These are phyloP conservation scores for Colletotrichum lindemuthianum DNA, from an alignment of 2,329 filamentous ascomycete species.

Conservation along the genomic window DNA sequence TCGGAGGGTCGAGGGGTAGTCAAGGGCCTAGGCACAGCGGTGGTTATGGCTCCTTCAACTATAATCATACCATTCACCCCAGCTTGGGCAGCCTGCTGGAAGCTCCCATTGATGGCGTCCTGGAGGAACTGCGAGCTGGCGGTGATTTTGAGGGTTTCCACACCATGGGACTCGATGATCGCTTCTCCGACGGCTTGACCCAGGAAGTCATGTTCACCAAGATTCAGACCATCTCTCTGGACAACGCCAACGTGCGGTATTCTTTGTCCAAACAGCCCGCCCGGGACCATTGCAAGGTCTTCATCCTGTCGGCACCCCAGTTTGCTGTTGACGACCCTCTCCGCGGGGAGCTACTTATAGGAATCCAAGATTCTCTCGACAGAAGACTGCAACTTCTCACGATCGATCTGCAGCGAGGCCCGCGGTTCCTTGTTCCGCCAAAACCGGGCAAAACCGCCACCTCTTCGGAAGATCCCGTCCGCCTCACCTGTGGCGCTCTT, in stretches of 20 bases:
- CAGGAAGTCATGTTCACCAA: conserved; percentile 79
- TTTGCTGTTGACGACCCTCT: conserved; percentile 64
- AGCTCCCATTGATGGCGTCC: conserved; percentile 73
- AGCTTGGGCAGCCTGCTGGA: conserved; percentile 72
- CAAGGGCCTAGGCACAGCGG: conserved; percentile 71
- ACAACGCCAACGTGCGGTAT: conserved; percentile 70
- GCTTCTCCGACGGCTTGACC: conserved; percentile 75
- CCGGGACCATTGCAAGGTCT: conserved; percentile 68
- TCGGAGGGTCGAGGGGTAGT: conserved; percentile 66
- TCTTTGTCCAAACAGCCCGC: conserved; percentile 65
- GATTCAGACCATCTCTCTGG: conserved; percentile 73
- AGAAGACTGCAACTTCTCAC: conserved; percentile 75
- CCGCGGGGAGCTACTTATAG: conserved; percentile 69
- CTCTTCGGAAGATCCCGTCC: conserved; percentile 46
- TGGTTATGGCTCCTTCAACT: conserved; percentile 52
- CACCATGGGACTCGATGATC: conserved; percentile 77
- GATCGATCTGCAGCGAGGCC: conserved; percentile 56
- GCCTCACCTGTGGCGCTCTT: conserved; percentile 59
- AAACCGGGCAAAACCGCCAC: conserved; percentile 40
- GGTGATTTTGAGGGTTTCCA: conserved; percentile 75
- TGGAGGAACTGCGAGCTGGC: conserved; percentile 73
- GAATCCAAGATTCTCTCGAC: conserved; percentile 75
- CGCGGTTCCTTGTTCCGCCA: conserved; percentile 34
- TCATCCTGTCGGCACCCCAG: conserved; percentile 71
- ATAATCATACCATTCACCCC: conserved; percentile 58